These are phyloP conservation scores for Globisporangium nodosum DNA, from an alignment of 352 stramenopile genomes.

Conservation along the genomic window DNA sequence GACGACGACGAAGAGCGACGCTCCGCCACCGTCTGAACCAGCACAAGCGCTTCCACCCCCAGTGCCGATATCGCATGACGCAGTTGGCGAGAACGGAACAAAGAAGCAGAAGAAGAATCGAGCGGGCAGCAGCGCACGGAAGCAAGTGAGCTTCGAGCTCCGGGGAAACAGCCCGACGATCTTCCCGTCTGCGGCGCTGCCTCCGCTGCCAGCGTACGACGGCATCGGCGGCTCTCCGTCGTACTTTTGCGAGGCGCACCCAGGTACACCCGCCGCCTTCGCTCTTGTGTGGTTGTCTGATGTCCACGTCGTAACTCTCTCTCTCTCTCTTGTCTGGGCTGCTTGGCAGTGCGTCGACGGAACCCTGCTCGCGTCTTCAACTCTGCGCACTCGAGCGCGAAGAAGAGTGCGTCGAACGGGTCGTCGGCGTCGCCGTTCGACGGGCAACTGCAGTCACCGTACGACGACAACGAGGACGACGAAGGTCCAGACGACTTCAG, in stretches of 20 bases:
- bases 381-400: not conserved
- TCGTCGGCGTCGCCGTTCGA: constrained; percentile 1
- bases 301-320: not conserved
- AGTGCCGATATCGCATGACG: not conserved
- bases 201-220: constrained; percentile 76
- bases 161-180: constrained; percentile 7
- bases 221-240: constrained; percentile 73
- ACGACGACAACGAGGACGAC: constrained; percentile 9
- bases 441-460: constrained; percentile 1
- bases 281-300: not conserved
- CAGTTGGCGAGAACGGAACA: not conserved
- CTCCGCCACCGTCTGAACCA: not conserved
- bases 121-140: constrained; percentile 1
- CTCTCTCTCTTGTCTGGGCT: not conserved
- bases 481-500: constrained; percentile 15
- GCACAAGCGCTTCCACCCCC: not conserved
- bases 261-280: constrained; percentile 18
- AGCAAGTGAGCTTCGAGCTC: constrained; percentile 19
- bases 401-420: not conserved
- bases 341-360: constrained; percentile 3
- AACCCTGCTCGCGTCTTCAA: constrained; percentile 3
- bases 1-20: not conserved
- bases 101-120: not conserved
- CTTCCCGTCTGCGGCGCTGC: constrained; percentile 33
- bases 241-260: constrained; percentile 60